Evolutionary conservation across 148 eudicot species (phyloP).

Genomic region (Chenopodium suecicum): DNA sequence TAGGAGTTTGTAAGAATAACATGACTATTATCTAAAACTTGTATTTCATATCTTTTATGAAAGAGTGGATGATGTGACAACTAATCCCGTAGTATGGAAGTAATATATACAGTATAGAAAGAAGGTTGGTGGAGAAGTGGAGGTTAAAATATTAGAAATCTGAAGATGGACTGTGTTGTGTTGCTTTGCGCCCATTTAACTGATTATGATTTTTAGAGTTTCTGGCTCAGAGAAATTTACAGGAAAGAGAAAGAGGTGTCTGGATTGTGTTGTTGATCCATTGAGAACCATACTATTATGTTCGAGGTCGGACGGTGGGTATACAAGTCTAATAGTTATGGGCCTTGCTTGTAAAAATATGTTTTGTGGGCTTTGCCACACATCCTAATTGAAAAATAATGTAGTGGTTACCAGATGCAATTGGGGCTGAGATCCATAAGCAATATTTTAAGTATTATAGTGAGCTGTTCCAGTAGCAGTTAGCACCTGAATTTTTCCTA

Average conservation of each 20-base stretch:
- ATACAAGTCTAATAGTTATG: not conserved
- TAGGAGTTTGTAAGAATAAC: not conserved
- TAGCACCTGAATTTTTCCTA: conserved; percentile 11
- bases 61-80: too few relatives aligned
- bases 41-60: too few relatives aligned
- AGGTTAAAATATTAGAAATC: not conserved
- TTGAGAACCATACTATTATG: not conserved
- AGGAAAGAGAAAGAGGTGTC: not conserved
- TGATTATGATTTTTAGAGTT: not conserved
- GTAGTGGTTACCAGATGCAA: not conserved
- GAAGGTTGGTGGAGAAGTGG: not conserved
- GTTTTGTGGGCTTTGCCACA: conserved; percentile 7
- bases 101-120: too few relatives aligned
- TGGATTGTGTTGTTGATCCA: not conserved
- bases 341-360: not conserved
- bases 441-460: not conserved
- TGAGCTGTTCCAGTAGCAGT: conserved; percentile 18
- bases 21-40: too few relatives aligned
- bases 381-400: not conserved
- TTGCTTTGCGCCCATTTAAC: not conserved
- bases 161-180: not conserved
- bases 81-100: not conserved
- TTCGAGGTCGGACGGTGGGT: not conserved
- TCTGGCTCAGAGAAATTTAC: not conserved
- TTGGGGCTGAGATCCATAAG: not conserved